Evolutionary conservation across 768 basidiomycete genomes (phyloP).

Genomic region (Fomitopsis serialis): DNA sequence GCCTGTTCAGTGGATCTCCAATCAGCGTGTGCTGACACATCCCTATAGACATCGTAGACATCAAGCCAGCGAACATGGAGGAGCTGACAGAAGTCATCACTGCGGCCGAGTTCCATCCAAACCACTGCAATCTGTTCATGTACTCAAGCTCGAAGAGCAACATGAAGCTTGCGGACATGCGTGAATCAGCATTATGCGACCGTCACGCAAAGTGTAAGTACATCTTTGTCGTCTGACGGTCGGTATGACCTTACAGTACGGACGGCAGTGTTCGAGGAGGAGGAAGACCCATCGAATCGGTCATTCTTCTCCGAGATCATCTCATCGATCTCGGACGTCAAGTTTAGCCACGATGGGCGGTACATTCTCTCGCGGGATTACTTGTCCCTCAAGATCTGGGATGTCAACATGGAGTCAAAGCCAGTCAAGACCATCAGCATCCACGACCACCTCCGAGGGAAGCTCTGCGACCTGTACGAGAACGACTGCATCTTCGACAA

Average conservation of each 20-base stretch:
- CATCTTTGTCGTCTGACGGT: not conserved
- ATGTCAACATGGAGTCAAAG: slow-evolving; percentile 96
- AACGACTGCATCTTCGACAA: slow-evolving; percentile 99
- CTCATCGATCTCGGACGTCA: slow-evolving; percentile 98
- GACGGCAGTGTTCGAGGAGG: slow-evolving; percentile 88
- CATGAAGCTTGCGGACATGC: slow-evolving; percentile 99
- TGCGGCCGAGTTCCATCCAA: slow-evolving; percentile 98
- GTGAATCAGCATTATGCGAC: slow-evolving; percentile 95
- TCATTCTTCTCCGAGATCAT: slow-evolving; percentile 99
- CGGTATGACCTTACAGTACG: not conserved
- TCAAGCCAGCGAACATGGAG: slow-evolving; percentile 99
- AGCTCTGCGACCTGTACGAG: slow-evolving; percentile 97
- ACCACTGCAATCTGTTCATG: slow-evolving; percentile 98
- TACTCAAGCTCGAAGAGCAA: slow-evolving; percentile 99
- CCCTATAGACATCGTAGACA: slow-evolving; percentile 93
- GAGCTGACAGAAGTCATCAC: slow-evolving; percentile 99
- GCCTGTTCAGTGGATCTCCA: not conserved
- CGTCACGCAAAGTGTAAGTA: slow-evolving; percentile 89
- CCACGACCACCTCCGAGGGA: slow-evolving; percentile 95
- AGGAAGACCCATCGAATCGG: slow-evolving; percentile 94
- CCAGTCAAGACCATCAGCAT: slow-evolving; percentile 98
- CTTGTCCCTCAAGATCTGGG: slow-evolving; percentile 98
- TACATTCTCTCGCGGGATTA: slow-evolving; percentile 98
- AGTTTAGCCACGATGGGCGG: slow-evolving; percentile 95
- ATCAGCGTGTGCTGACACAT: not conserved